Evolutionary conservation across 441 rosid genomes (phyloP), one percentile per base, ranked within the genome.

Genomic region (Brassica balearica): DNA sequence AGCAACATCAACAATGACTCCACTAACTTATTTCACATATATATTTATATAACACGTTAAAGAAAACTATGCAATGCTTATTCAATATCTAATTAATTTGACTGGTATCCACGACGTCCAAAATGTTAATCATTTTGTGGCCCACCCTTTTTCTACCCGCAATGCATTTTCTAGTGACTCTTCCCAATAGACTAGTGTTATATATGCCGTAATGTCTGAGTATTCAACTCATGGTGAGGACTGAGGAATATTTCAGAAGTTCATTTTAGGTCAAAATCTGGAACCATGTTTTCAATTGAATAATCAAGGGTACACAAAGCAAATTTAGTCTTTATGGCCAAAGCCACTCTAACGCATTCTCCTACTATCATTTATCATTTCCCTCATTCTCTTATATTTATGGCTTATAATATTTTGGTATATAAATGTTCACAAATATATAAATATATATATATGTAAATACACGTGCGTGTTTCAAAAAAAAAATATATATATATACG

Each of bases 1-100:
- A 79, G 74, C 70, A 68, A 68, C 58, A 64, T 61, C 70, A 65
- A 75, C 79, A 70, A 75, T 56, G 77, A 75, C 73, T 65, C 80
- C 82, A 79, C 82, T 68, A 34, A 74, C 79, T 74, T 63, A 55
- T 62, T 68, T 36, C 41, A 34, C 20, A 51, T 53, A 53, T 41
- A 53, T 15, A 34, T 34, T 3, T 29, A 29, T 71, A 56, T 32
- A 78, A 58, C 72, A 78, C 67, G 59, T 8, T 53, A 58, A 58
- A 71, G 43, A 66, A 65, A 66, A 78, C 55, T 58, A 59, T 73
- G 65, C 77, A 68, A 34, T 34, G 38, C 38, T 34, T 34, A 34
- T 34, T 34, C 41, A 34, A 34, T 2, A 34, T 34, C 41, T 34
- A 34, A 34, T 34, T 34, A 34, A 62, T n/a, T 48, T 1, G 56